Percentiles rank a stretch among this genome's conserved stretches.
Evolutionary conservation across 257 asterid genomes (phyloP).

Genomic region (Capsicum chinense): DNA sequence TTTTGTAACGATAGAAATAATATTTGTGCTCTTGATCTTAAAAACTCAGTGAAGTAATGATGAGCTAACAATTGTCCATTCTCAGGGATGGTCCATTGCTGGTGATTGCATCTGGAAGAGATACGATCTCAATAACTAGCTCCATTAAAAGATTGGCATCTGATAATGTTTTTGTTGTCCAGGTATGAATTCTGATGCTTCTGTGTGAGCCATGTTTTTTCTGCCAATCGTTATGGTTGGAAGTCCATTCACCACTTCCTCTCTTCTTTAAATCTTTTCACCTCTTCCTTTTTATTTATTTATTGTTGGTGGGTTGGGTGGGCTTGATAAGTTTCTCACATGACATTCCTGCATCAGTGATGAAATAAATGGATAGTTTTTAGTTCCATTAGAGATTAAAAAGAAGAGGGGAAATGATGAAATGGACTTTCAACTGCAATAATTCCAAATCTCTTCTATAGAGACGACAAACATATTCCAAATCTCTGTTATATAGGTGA

Average conservation of each 20-base stretch:
- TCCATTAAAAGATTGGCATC: conserved; percentile 89
- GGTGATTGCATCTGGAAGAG: conserved; percentile 98
- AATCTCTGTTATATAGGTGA: not conserved
- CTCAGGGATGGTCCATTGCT: conserved; percentile 97
- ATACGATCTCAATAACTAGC: conserved; percentile 90
- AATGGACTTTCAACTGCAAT: conserved; percentile 2
- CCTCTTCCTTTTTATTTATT: not conserved
- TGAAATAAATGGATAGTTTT: conserved; percentile 11
- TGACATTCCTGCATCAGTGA: not conserved
- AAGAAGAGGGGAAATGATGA: not conserved
- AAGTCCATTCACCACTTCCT: not conserved
- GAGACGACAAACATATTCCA: not conserved
- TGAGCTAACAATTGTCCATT: conserved; percentile 26
- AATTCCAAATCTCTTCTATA: not conserved
- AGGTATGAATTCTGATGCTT: conserved; percentile 56
- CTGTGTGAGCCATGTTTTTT: not conserved
- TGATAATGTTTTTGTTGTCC: conserved; percentile 88
- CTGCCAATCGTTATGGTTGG: not conserved
- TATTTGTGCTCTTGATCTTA: not conserved
- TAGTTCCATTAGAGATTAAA: not conserved
- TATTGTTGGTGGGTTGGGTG: not conserved
- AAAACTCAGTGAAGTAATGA: conserved; percentile 12
- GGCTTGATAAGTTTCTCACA: not conserved
- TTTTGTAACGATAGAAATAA: not conserved
- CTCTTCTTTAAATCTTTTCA: not conserved